Conservation (phyloP, 2,329 filamentous ascomycete genomes). For the Niveomyces coronatus region DNA sequence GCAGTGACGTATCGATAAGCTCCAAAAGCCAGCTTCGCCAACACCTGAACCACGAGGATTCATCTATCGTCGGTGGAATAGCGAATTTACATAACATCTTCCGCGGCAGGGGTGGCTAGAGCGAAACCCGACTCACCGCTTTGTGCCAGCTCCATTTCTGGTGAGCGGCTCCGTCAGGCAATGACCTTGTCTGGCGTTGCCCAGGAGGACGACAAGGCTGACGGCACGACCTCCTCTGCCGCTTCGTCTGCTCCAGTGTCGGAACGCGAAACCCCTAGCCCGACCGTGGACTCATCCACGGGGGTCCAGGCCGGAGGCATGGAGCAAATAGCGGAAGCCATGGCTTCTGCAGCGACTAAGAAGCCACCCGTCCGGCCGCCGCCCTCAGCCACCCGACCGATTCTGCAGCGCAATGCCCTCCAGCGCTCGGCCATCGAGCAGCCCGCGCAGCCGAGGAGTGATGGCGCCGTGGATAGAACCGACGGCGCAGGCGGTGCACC, state of each 20-base stretch:
- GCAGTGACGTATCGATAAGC: too few species aligned
- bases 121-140: too few species aligned
- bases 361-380: slow-evolving; percentile 25
- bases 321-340: slow-evolving; percentile 23
- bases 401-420: slow-evolving; percentile 22
- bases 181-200: slow-evolving; percentile 1
- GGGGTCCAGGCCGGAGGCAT: slow-evolving; percentile 23
- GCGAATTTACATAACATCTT: too few species aligned
- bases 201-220: neutral
- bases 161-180: neutral
- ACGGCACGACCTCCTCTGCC: neutral
- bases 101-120: too few species aligned
- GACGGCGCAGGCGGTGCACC: slow-evolving; percentile 13
- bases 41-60: too few species aligned
- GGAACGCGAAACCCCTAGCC: neutral
- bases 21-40: too few species aligned
- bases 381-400: slow-evolving; percentile 14
- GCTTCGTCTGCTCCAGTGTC: neutral
- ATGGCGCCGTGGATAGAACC: slow-evolving; percentile 17
- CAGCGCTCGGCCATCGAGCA: slow-evolving; percentile 13
- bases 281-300: neutral
- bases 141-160: too few species aligned
- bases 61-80: too few species aligned
- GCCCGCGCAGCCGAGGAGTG: slow-evolving; percentile 15
- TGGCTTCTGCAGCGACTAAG: slow-evolving; percentile 25